Evolutionary conservation across 139 green algal species (phyloP).

Genomic region (Chlorella sp.): DNA sequence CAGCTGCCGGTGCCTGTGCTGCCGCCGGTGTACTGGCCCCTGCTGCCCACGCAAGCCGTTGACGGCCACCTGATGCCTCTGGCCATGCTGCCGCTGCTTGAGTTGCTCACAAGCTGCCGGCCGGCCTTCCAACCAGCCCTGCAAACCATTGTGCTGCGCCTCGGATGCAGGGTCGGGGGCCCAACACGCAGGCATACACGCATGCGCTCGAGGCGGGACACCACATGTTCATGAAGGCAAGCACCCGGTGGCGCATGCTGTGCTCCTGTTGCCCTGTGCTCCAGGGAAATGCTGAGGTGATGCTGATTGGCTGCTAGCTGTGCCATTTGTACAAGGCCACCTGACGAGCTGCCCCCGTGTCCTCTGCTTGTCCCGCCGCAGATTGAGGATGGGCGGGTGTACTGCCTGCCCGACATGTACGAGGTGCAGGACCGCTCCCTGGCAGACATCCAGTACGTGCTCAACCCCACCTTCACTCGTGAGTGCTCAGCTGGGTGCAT

Average conservation of each 20-base stretch:
- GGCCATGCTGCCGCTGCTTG: no score
- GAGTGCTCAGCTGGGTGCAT: background rate
- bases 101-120: no score
- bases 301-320: no score
- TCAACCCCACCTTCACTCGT: slow-evolving; percentile 84
- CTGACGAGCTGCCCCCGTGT: no score
- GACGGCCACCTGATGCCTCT: no score
- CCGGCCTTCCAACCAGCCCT: no score
- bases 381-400: slow-evolving; percentile 52
- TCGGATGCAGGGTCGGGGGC: slow-evolving; percentile 78
- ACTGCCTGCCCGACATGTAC: slow-evolving; percentile 97
- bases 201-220: slow-evolving; percentile 92
- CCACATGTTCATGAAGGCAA: slow-evolving; percentile 98
- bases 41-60: no score
- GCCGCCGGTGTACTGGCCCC: no score
- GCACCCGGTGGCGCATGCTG: slow-evolving; percentile 3
- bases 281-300: no score
- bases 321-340: no score
- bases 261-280: no score
- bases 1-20: background rate
- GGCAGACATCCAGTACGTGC: slow-evolving; percentile 92
- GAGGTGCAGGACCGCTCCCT: slow-evolving; percentile 93
- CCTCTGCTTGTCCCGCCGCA: background rate
- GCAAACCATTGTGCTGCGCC: no score
- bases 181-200: slow-evolving; percentile 93